Conservation (phyloP, 2,329 filamentous ascomycete species). For the Microcera coccophila region DNA sequence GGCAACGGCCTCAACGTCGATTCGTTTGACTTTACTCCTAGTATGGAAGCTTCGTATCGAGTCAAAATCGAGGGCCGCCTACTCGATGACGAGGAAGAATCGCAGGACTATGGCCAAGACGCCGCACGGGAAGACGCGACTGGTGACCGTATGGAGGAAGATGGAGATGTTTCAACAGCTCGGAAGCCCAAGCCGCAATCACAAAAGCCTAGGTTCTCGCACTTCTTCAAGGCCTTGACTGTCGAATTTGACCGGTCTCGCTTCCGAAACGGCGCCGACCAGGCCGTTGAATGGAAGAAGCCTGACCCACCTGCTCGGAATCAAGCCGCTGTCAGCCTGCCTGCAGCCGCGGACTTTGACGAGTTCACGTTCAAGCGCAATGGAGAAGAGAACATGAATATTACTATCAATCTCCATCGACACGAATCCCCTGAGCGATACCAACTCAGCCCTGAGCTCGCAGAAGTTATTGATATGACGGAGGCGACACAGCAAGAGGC, state of each 20-base stretch:
- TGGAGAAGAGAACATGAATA: slow-evolving; percentile 87
- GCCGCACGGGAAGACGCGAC: slow-evolving; percentile 34
- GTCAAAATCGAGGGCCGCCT: slow-evolving; percentile 90
- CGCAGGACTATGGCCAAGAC: slow-evolving; percentile 54
- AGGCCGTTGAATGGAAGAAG: slow-evolving; percentile 81
- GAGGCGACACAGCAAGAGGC: slow-evolving; percentile 86
- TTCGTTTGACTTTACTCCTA: slow-evolving; percentile 76
- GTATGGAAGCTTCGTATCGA: slow-evolving; percentile 73
- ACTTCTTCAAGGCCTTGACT: slow-evolving; percentile 77
- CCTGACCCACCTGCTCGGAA: slow-evolving; percentile 56
- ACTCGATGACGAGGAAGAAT: slow-evolving; percentile 64
- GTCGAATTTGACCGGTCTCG: slow-evolving; percentile 67
- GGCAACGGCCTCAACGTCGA: slow-evolving; percentile 63
- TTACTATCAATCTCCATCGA: slow-evolving; percentile 79
- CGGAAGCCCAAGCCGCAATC: slow-evolving; percentile 33
- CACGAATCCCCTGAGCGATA: slow-evolving; percentile 86
- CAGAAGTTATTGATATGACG: slow-evolving; percentile 78
- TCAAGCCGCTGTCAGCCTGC: slow-evolving; percentile 33
- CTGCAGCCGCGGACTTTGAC: slow-evolving; percentile 76
- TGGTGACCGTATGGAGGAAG: slow-evolving; percentile 26
- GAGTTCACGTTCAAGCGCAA: slow-evolving; percentile 86
- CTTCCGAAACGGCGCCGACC: slow-evolving; percentile 52
- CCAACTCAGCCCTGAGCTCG: slow-evolving; percentile 70
- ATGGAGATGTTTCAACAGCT: slow-evolving; percentile 26
- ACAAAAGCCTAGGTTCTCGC: slow-evolving; percentile 59